These are phyloP conservation scores for Podila epigama DNA, from an alignment of 192 early-diverging fungal species.

Conservation along the genomic window DNA sequence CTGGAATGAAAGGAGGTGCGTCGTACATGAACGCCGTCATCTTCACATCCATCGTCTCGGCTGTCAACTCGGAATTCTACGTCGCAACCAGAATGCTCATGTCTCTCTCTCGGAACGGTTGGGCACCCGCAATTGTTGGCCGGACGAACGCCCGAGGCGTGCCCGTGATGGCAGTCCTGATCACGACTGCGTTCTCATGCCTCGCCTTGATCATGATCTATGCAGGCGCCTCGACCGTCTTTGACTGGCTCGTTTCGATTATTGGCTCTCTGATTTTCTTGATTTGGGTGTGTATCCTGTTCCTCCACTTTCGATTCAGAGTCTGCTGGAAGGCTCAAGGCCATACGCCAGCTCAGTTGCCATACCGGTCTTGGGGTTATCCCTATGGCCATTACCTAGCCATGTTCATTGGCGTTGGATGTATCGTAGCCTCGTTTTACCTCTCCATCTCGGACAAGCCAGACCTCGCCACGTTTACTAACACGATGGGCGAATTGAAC, in stretches of 20 bases:
- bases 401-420: conserved; percentile 61
- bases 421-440: conserved; percentile 62
- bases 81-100: conserved; percentile 69
- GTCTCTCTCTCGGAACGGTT: conserved; percentile 63
- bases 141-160: conserved; percentile 59
- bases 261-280: conserved; percentile 79
- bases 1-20: conserved; percentile 59
- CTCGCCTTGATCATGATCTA: conserved; percentile 64
- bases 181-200: conserved; percentile 64
- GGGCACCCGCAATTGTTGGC: conserved; percentile 62
- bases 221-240: conserved; percentile 67
- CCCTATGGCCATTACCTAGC: conserved; percentile 79
- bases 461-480: conserved; percentile 55
- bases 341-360: conserved; percentile 62
- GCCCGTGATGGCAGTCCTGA: conserved; percentile 59
- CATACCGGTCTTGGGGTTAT: conserved; percentile 77
- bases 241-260: conserved; percentile 68
- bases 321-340: conserved; percentile 76
- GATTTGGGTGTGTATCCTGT: conserved; percentile 84
- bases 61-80: conserved; percentile 79
- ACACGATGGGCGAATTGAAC: conserved; percentile 61
- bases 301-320: conserved; percentile 86
- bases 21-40: conserved; percentile 73
- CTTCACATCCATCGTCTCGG: conserved; percentile 67
- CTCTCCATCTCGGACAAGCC: conserved; percentile 54